Base-by-base conservation (phyloP, 371 early-diverging fungal genomes). In the Rhizopus sp. region DNA sequence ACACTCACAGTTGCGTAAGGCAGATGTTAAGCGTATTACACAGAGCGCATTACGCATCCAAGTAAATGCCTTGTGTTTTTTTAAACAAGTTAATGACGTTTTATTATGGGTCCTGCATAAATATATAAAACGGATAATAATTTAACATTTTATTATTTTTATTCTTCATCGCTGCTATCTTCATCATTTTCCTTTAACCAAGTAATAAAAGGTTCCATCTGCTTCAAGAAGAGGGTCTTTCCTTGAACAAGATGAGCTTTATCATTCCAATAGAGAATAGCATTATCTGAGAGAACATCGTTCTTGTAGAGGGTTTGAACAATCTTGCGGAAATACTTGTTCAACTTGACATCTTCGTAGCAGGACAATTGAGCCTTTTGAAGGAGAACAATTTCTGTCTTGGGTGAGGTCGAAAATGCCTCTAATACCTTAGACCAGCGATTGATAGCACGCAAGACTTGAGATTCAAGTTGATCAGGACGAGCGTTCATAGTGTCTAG, bases 231-330 rank as follows among this genome's bases (percentile, higher is more conserved):
- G 52, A 88, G 80, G 15, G 90, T 88, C 75, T 93, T 93, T 57
- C 95, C 95, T 66, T 90, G 89, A 32, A 89, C 67, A 60, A 87
- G 88, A 55, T 90, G 90, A 13, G 94, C 96, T 81, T 93, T 96
- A 60, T 91, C 88, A 13, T 80, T 84, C 96, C 96, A 96, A 75
- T 93, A 96, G 41, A 95, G 70, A 61, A 96, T 91, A 44, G 94
- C 95, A 59, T 84, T 86, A 64, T 93, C 94, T 5, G 93, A 91
- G 44, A 96, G 69, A 17, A 91, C 93, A 60, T 95, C 96, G 62
- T 89, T 80, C 75, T 92, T 87, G 86, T 96, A 95, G 61, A 96
- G 76, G 46, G 82, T 75, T 57, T 88, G 83, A 47, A 92, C 84
- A 50, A 94, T 89, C 59, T 83, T 84, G 52, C 90, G 87, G 83